Evolutionary conservation across 2,329 filamentous ascomycete genomes (phyloP).

Genomic region (Aspergillus tanneri): DNA sequence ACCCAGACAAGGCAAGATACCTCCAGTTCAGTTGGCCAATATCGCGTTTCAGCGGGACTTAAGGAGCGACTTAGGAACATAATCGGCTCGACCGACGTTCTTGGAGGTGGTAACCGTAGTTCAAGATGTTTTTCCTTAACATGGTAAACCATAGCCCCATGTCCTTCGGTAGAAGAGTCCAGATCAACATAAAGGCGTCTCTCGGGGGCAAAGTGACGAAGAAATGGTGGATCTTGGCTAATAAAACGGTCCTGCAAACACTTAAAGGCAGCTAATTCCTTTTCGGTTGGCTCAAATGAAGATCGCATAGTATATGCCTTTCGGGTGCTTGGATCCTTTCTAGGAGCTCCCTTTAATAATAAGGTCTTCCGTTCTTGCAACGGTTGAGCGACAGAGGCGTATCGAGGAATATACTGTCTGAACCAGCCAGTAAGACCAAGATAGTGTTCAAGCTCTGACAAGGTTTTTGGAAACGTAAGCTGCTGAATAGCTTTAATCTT

Average conservation of each 20-base stretch:
- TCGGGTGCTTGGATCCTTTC: neutral
- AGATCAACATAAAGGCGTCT: neutral
- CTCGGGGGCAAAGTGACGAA: neutral
- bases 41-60: neutral
- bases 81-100: neutral
- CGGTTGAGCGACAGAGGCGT: neutral
- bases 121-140: too few relatives aligned
- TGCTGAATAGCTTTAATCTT: neutral
- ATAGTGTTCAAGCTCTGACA: neutral
- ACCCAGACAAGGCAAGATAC: neutral
- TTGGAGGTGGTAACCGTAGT: neutral
- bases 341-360: neutral
- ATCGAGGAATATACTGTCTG: neutral
- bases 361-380: neutral
- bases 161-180: neutral
- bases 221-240: neutral
- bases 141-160: neutral
- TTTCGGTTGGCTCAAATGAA: neutral
- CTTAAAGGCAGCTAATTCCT: neutral
- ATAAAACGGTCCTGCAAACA: neutral
- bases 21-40: neutral
- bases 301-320: neutral
- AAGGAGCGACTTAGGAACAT: neutral
- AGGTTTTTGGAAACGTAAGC: neutral
- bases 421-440: neutral